Percentiles rank a stretch among this genome's conserved stretches.
Evolutionary conservation across 2,329 filamentous ascomycete genomes (phyloP).

Genomic region (Setomelanomma holmii): DNA sequence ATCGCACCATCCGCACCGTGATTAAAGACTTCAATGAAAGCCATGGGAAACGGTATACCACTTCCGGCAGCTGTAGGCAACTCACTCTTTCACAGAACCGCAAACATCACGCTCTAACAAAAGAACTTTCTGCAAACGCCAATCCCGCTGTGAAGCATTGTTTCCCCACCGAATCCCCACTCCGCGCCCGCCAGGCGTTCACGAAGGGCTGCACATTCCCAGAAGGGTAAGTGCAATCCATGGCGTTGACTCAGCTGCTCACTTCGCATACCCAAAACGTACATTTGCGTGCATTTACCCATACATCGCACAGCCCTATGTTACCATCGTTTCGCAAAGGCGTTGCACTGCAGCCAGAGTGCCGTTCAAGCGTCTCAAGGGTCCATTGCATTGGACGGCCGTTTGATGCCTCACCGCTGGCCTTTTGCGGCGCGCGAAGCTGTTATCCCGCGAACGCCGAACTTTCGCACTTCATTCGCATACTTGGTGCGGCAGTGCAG

Average conservation of each 20-base stretch:
- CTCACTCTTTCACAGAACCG: neutral
- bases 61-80: neutral
- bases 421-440: constrained; percentile 17
- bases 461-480: constrained; percentile 6
- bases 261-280: constrained; percentile 20
- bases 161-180: constrained; percentile 6
- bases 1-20: neutral
- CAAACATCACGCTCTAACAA: constrained; percentile 1
- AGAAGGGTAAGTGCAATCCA: constrained; percentile 11
- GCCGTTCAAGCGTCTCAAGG: constrained; percentile 14
- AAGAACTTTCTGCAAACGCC: neutral
- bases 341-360: constrained; percentile 14
- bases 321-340: constrained; percentile 18
- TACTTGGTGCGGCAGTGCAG: constrained; percentile 15
- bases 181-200: constrained; percentile 9
- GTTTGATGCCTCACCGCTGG: constrained; percentile 24
- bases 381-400: constrained; percentile 13
- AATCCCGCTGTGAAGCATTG: neutral
- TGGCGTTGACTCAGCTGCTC: constrained; percentile 23
- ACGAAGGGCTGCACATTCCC: constrained; percentile 17
- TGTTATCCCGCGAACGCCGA: constrained; percentile 10
- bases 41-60: neutral
- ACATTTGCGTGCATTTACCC: constrained; percentile 9
- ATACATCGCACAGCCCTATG: constrained; percentile 29
- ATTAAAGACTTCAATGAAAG: neutral